Percentiles rank a stretch among this genome's conserved stretches.
These are phyloP conservation scores for Carex cristatella DNA, from an alignment of 176 grass and related monocot species.

Conservation along the genomic window DNA sequence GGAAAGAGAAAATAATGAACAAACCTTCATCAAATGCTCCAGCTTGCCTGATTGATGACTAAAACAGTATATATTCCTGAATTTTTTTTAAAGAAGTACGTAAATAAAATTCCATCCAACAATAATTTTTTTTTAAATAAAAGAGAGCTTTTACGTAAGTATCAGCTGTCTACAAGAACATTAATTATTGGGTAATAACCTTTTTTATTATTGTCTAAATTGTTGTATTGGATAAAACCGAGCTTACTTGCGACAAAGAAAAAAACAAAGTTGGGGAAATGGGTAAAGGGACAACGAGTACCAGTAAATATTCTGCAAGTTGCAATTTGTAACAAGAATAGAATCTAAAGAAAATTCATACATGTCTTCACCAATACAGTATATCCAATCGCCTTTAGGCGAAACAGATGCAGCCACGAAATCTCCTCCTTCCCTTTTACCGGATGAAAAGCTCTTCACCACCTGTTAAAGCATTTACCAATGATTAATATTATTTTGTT, in stretches of 20 bases:
- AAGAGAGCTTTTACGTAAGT: background rate
- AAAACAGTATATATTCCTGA: constrained; percentile 98
- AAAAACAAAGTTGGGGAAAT: background rate
- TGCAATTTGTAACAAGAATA: background rate
- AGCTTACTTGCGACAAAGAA: background rate
- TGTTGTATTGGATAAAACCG: background rate
- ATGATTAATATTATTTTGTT: background rate
- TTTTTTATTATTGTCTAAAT: background rate
- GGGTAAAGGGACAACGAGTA: background rate
- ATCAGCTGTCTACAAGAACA: constrained; percentile 6
- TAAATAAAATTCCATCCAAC: background rate
- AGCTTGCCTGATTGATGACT: constrained; percentile 88
- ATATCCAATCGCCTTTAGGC: constrained; percentile 98
- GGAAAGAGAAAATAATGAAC: background rate
- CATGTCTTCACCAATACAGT: constrained; percentile 99
- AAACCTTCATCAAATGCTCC: constrained; percentile 97
- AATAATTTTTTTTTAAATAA: background rate
- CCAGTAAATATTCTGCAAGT: background rate
- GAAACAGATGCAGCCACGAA: constrained; percentile 90
- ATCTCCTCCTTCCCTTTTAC: constrained; percentile 89
- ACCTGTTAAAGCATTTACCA: constrained; percentile 43
- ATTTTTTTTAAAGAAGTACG: background rate
- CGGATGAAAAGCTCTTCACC: constrained; percentile 96
- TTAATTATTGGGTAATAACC: background rate
- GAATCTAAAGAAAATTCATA: constrained; percentile 34